Conservation (phyloP, 495 filamentous ascomycete species). For the Talaromyces borbonicus region DNA sequence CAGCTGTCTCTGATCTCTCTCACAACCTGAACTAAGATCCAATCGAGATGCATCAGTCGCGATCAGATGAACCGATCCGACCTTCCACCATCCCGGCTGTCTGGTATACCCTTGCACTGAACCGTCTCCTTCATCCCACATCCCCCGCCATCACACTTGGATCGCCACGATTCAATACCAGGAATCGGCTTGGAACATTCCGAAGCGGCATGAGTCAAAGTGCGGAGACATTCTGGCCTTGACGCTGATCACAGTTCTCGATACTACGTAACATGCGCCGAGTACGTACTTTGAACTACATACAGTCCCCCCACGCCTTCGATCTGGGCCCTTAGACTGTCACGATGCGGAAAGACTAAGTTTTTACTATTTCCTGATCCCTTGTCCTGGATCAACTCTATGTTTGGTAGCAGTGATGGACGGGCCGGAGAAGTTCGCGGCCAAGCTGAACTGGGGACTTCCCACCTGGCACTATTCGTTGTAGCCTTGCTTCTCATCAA, state of each 20-base stretch:
- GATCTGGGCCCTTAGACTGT: too few relatives aligned
- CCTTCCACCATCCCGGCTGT: background rate
- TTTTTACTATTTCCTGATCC: too few relatives aligned
- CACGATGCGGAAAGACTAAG: too few relatives aligned
- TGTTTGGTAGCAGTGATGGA: too few relatives aligned
- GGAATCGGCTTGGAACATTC: background rate
- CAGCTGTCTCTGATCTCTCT: too few relatives aligned
- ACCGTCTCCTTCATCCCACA: background rate
- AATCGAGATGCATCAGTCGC: background rate
- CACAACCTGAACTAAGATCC: background rate
- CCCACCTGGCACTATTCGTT: too few relatives aligned
- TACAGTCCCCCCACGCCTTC: too few relatives aligned
- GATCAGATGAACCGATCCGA: background rate
- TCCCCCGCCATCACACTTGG: background rate
- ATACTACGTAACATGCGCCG: background rate
- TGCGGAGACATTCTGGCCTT: background rate
- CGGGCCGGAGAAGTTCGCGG: too few relatives aligned
- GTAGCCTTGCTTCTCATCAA: conserved; percentile 5
- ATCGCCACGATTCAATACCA: conserved; percentile 2
- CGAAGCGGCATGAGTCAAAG: background rate
- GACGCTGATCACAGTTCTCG: background rate
- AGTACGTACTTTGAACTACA: too few relatives aligned
- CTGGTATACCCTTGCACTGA: background rate
- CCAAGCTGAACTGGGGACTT: too few relatives aligned
- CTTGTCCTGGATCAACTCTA: too few relatives aligned